Evolutionary conservation across 2,329 filamentous ascomycete genomes (phyloP), one percentile per base, ranked within the genome.

Genomic region (Blastomyces percursus): DNA sequence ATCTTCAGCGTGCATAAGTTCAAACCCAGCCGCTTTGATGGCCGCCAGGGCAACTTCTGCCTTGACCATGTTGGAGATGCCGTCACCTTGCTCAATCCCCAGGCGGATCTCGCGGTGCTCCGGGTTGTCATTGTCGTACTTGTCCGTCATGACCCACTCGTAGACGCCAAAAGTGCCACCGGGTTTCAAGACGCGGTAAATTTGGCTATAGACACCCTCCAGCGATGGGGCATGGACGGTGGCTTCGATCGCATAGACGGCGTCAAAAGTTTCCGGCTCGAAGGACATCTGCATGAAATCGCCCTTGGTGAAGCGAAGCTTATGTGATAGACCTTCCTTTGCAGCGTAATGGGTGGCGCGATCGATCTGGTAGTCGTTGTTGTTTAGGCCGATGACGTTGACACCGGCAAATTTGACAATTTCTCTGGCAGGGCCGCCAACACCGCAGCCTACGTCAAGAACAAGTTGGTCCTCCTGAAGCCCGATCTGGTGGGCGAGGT

Each of bases 221-320:
- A 97, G 85, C 54, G 86, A 88, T 51, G 93, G 94, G 0, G 94
- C 94, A 75, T 99, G 94, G 59, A 95, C 90, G 2, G 94, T 99
- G 2, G 94, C 94, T 79, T 99, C 94, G 69, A 99, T 97, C 61
- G 92, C 93, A 74, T 97, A 97, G 61, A 96, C 90, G 63, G 91
- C 91, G 70, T 97, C 94, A 76, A 97, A 97, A 24, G 81, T 85
- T 81, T 95, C 90, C 72, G 94, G 89, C 56, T 89, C 87, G 81
- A 97, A 97, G 27, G 86, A 86, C 90, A 97, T 96, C 86, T 96
- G 91, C 93, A 97, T 97, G 76, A 99, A 99, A 73, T 97, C 93
- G 61, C 92, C 93, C 84, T 97, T 96, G 73, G 91, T 88, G 71
- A 91, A 97, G 66, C 82, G 83, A 68, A 96, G 80, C 79, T 96